Base-by-base conservation (phyloP, 1,284 basidiomycete genomes). In the Ceratorhiza oryzae-sativae region DNA sequence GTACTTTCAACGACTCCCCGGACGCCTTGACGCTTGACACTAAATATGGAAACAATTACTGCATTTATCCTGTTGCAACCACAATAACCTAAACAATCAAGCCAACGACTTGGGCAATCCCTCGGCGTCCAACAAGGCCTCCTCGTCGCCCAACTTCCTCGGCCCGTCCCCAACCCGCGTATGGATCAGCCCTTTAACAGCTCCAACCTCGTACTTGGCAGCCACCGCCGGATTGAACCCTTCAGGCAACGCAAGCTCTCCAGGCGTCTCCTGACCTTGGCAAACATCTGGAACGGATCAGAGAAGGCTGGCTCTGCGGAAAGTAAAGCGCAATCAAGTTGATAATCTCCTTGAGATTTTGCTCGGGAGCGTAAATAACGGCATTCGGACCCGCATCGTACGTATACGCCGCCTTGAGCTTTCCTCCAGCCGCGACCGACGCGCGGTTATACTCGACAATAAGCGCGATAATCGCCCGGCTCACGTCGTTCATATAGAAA, bases 401-500 rank as follows among this genome's bases (percentile, higher is more conserved):
- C 5, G 97, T 99, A 84, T 99, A 99, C 42, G 96, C 97, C 0
- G 93, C 96, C 78, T 93, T 89, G 79, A 89, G 83, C 73, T 88
- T 86, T 1, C 87, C 84, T 0, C 89, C 88, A 9, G 82, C 81
- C 55, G 82, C 88, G 55, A 90, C 80, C 1, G 88, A 86, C 42
- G 93, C 84, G n/a, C 96, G 88, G 83, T 99, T 99, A 83, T 96
- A 90, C 82, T 98, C 97, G 72, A 94, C 91, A 75, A 99, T 86
- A 76, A 97, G 81, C 4, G 89, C 85, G 77, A 97, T 93, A 82
- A 98, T 93, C 32, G 92, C 82, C 34, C 91, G 87, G 75, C 90
- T 93, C 76, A 96, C 93, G 81, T 99, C 97, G 84, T 98, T 99
- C 88, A 99, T 91, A 85, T 99, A 99, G 81, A 99, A 98, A 82